Conservation (phyloP, 345 rosid species). For the Euphorbia lathyris region DNA sequence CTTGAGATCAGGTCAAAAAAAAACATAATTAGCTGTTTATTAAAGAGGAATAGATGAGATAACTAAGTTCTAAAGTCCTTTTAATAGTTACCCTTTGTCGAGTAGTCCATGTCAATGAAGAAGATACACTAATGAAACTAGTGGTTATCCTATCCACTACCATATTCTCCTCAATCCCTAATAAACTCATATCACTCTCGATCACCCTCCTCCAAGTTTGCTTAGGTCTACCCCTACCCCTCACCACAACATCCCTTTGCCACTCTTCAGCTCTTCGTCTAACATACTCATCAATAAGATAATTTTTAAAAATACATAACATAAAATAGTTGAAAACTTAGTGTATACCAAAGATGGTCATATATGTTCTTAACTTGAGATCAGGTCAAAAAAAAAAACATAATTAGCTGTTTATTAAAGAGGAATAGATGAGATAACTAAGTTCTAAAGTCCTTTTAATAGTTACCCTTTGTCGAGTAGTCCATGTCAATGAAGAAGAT, state of each 20-base stretch:
- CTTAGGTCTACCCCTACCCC: too few relatives aligned
- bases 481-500: neutral
- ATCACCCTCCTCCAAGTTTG: too few relatives aligned
- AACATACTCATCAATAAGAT: too few relatives aligned
- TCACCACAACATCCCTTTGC: too few relatives aligned
- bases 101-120: neutral
- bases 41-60: neutral
- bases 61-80: neutral
- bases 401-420: neutral
- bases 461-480: neutral
- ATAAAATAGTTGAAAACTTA: neutral
- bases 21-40: neutral
- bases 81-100: neutral
- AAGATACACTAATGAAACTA: neutral
- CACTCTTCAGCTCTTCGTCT: too few relatives aligned
- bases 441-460: neutral
- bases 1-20: neutral
- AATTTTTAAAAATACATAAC: neutral
- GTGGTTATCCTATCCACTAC: too few relatives aligned
- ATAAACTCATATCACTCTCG: too few relatives aligned
- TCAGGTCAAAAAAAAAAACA: neutral
- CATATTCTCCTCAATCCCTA: too few relatives aligned
- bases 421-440: neutral
- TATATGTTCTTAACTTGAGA: neutral
- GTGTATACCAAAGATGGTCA: neutral